Conservation (phyloP, 2,329 filamentous ascomycete genomes). For the Cladorrhinum sp. region DNA sequence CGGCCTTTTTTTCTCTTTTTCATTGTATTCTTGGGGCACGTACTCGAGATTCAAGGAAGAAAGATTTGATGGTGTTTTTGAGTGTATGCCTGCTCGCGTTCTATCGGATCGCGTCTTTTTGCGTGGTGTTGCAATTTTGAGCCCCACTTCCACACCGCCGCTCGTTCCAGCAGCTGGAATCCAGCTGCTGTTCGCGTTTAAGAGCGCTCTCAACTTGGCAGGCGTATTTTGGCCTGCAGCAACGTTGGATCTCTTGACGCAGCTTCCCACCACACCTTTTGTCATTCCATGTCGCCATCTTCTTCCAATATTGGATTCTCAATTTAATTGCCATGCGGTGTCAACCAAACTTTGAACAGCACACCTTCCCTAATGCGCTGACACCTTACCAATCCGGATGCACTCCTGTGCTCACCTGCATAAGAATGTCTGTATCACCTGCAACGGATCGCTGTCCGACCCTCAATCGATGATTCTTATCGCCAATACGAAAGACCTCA, state of each 20-base stretch:
- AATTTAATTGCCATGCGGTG: background rate
- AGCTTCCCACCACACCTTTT: background rate
- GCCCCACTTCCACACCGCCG: background rate
- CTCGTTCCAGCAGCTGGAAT: too few relatives aligned
- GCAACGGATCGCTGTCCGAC: background rate
- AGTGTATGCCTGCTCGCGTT: background rate
- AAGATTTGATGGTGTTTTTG: conserved; percentile 12
- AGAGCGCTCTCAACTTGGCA: background rate
- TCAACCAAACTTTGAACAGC: background rate
- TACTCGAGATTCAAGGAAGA: conserved; percentile 53
- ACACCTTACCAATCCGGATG: background rate
- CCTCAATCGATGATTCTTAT: background rate
- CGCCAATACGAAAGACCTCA: background rate
- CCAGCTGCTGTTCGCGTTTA: background rate
- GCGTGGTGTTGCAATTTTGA: background rate
- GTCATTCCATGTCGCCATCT: background rate
- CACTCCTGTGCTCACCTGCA: background rate
- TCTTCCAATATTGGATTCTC: background rate
- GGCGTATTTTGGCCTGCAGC: background rate
- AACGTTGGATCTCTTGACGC: background rate
- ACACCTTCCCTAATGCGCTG: background rate
- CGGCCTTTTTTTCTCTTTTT: conserved; percentile 58
- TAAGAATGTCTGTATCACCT: background rate
- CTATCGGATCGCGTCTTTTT: background rate
- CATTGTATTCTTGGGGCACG: conserved; percentile 49